These are phyloP conservation scores for Dioszegia aurantiaca DNA, from an alignment of 768 basidiomycete genomes.

Conservation along the genomic window DNA sequence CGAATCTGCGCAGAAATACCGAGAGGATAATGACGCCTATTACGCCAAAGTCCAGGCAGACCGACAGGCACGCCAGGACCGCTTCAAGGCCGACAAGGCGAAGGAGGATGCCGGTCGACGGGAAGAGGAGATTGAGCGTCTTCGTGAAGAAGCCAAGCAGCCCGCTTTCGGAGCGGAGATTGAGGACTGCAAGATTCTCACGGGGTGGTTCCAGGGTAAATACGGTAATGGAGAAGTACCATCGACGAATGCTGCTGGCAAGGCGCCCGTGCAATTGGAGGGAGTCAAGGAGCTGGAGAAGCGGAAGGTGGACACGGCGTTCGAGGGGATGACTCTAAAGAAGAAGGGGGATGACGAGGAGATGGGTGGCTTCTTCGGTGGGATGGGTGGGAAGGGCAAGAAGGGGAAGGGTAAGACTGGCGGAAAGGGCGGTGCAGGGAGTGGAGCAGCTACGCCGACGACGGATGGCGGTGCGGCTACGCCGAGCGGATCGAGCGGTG, in stretches of 20 bases:
- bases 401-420: constrained; percentile 64
- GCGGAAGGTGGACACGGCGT: constrained; percentile 72
- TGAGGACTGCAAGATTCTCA: constrained; percentile 71
- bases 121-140: constrained; percentile 70
- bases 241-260: constrained; percentile 35
- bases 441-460: constrained; percentile 39
- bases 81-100: constrained; percentile 74
- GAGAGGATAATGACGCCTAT: constrained; percentile 71
- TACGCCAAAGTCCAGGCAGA: constrained; percentile 52
- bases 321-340: constrained; percentile 73
- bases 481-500: constrained; percentile 40
- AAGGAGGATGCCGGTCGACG: constrained; percentile 69
- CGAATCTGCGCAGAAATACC: constrained; percentile 66
- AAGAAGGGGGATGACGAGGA: constrained; percentile 90
- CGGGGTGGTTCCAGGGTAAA: constrained; percentile 51
- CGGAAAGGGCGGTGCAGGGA: constrained; percentile 38
- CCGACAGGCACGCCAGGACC: constrained; percentile 78
- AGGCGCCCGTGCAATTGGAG: constrained; percentile 27
- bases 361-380: constrained; percentile 54
- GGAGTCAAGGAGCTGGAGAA: constrained; percentile 67
- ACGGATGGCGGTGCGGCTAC: constrained; percentile 49
- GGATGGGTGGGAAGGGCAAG: constrained; percentile 56
- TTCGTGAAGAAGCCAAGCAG: constrained; percentile 83
- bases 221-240: constrained; percentile 48
- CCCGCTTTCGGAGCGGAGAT: constrained; percentile 92